A percentile compares a stretch with the other conserved stretches of the same genome.
Evolutionary conservation across 768 basidiomycete genomes (phyloP).

Genomic region (Galerina sulciceps): DNA sequence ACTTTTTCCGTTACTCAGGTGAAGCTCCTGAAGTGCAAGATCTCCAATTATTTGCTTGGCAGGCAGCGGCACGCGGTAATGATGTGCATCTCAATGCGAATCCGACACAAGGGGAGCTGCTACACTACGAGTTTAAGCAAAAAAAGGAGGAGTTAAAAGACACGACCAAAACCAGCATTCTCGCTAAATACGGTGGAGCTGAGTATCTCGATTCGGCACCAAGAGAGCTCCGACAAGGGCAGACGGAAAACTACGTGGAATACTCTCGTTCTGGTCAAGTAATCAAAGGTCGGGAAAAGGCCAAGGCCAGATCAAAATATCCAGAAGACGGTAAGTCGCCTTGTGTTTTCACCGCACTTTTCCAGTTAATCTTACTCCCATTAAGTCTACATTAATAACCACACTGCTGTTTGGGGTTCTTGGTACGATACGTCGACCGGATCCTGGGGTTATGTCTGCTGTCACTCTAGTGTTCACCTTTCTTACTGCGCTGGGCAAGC

Average conservation of each 20-base stretch:
- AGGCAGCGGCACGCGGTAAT: slow-evolving; percentile 89
- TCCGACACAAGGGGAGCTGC: slow-evolving; percentile 91
- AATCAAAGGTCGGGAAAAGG: slow-evolving; percentile 89
- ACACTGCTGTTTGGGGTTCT: slow-evolving; percentile 97
- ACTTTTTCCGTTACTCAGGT: slow-evolving; percentile 90
- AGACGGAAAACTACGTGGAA: slow-evolving; percentile 97
- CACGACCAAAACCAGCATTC: slow-evolving; percentile 84
- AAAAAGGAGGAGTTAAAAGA: slow-evolving; percentile 94
- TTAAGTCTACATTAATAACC: slow-evolving; percentile 88
- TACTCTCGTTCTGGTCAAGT: slow-evolving; percentile 92
- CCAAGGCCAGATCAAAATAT: slow-evolving; percentile 90
- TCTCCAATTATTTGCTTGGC: slow-evolving; percentile 97
- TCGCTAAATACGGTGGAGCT: slow-evolving; percentile 93
- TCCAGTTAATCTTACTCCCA: slow-evolving; percentile 7
- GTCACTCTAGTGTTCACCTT: slow-evolving; percentile 82
- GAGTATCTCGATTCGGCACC: slow-evolving; percentile 90
- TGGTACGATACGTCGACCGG: slow-evolving; percentile 78
- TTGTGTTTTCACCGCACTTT: slow-evolving; percentile 5
- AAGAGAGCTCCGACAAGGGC: slow-evolving; percentile 89
- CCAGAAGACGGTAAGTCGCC: slow-evolving; percentile 85
- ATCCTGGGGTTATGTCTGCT: slow-evolving; percentile 94
- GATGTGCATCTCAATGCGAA: slow-evolving; percentile 96
- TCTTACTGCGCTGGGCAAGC: slow-evolving; percentile 92
- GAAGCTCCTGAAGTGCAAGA: slow-evolving; percentile 92
- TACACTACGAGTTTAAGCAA: slow-evolving; percentile 88